Evolutionary conservation across 139 green algal genomes (phyloP).

Genomic region (Deuterostichococcus epilithicus): DNA sequence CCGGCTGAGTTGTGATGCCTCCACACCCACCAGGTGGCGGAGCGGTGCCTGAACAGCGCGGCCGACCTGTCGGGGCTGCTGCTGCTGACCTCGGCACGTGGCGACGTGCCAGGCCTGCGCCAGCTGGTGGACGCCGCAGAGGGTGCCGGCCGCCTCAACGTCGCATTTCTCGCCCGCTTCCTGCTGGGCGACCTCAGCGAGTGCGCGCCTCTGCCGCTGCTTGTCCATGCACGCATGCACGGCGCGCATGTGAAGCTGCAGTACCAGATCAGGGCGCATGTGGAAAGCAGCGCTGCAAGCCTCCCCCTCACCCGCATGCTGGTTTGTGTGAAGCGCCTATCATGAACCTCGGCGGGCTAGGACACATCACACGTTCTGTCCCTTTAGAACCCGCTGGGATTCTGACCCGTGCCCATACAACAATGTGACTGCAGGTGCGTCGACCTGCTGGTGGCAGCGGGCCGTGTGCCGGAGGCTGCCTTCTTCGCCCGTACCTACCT

Average conservation of each 20-base stretch:
- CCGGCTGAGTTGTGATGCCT: no score
- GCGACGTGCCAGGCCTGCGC: conserved; percentile 31
- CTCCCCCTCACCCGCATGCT: no score
- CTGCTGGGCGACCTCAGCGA: conserved; percentile 61
- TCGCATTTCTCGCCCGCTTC: conserved; percentile 65
- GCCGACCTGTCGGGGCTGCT: conserved; percentile 85
- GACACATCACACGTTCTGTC: no score
- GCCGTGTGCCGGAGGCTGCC: conserved; percentile 89
- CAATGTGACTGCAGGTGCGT: conserved; percentile 52
- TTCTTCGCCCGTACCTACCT: conserved; percentile 94
- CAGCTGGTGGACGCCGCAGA: conserved; percentile 29
- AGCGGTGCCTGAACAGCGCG: conserved; percentile 67
- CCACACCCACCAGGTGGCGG: conserved; percentile 35
- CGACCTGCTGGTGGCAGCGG: conserved; percentile 62
- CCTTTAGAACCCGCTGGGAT: no score
- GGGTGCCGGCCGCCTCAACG: conserved; percentile 38
- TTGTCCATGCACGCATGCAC: no score
- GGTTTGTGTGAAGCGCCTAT: no score
- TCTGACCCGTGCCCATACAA: not conserved
- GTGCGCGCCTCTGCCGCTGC: not conserved
- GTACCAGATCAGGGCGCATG: no score
- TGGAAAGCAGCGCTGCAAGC: no score
- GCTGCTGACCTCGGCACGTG: conserved; percentile 64
- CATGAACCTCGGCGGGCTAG: no score
- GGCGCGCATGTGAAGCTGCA: no score